phyloP scores from a whole-genome alignment of 345 rosid genomes.

The Aethionema arabicum region DNA sequence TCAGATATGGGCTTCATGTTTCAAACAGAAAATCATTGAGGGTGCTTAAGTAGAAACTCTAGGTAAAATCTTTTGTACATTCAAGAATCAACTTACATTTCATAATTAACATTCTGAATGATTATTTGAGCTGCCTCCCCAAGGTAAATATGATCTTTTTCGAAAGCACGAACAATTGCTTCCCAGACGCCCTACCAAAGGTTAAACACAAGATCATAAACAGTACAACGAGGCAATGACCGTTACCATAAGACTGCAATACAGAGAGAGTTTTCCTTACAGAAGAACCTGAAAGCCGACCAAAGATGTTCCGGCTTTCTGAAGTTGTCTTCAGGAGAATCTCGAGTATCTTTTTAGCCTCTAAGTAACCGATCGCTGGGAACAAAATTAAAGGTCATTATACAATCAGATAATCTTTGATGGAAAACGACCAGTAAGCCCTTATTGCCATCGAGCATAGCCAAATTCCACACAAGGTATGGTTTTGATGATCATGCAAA shows the following conservation, averaged over 20 bases:
- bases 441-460: conserved; percentile 5
- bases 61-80: conserved; percentile 4
- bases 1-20: conserved; percentile 78
- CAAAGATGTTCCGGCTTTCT: conserved; percentile 88
- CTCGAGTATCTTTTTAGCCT: conserved; percentile 75
- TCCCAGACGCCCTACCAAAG: conserved; percentile 81
- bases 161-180: conserved; percentile 69
- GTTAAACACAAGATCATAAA: conserved; percentile 2
- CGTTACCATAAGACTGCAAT: neutral
- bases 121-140: conserved; percentile 97
- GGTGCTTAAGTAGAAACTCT: neutral
- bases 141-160: conserved; percentile 83
- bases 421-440: neutral
- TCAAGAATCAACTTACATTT: conserved; percentile 62
- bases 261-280: conserved; percentile 47
- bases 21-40: conserved; percentile 22
- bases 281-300: conserved; percentile 89
- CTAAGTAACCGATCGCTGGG: conserved; percentile 76
- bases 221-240: neutral
- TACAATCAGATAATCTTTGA: neutral
- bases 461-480: conserved; percentile 13
- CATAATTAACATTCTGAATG: conserved; percentile 86
- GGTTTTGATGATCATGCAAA: conserved; percentile 6
- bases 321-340: conserved; percentile 71
- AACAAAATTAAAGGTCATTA: conserved; percentile 29